A percentile compares a stretch with the other conserved stretches of the same genome.
phyloP scores from a whole-genome alignment of 805 yeast genomes.

The Brettanomyces naardenensis region DNA sequence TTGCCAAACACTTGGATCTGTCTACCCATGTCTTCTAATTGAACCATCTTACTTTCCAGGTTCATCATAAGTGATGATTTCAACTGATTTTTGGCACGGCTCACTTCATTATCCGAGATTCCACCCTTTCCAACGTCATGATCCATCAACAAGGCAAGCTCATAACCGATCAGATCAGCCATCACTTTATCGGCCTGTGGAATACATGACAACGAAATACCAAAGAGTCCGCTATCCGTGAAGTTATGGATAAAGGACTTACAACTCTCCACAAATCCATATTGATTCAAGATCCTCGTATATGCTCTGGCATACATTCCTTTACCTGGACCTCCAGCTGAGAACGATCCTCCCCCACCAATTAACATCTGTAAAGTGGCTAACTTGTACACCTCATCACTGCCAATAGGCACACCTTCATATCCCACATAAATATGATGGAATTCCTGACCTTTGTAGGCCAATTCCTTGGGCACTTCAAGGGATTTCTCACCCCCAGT shows the following conservation, averaged over 20 bases:
- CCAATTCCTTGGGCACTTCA: slow-evolving; percentile 48
- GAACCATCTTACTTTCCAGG: slow-evolving; percentile 87
- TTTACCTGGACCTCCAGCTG: slow-evolving; percentile 99
- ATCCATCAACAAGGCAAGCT: slow-evolving; percentile 41
- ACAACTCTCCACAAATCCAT: slow-evolving; percentile 86
- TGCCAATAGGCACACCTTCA: slow-evolving; percentile 76
- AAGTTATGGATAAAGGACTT: slow-evolving; percentile 84
- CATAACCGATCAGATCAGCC: slow-evolving; percentile 70
- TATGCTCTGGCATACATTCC: slow-evolving; percentile 96
- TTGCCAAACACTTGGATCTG: slow-evolving; percentile 82
- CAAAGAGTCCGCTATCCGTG: slow-evolving; percentile 86
- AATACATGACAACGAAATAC: slow-evolving; percentile 75
- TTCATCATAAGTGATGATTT: slow-evolving; percentile 86
- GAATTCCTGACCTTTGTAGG: slow-evolving; percentile 63
- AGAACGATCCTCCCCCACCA: slow-evolving; percentile 96
- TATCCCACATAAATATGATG: slow-evolving; percentile 82
- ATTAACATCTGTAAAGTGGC: slow-evolving; percentile 84
- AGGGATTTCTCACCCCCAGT: slow-evolving; percentile 52
- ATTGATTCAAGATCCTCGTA: slow-evolving; percentile 84
- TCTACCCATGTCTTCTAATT: slow-evolving; percentile 90
- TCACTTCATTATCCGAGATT: slow-evolving; percentile 63
- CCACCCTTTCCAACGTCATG: slow-evolving; percentile 45
- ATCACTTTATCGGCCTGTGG: slow-evolving; percentile 82
- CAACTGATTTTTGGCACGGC: slow-evolving; percentile 88
- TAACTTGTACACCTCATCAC: slow-evolving; percentile 82